Evolutionary conservation across 2,329 filamentous ascomycete species (phyloP).

Genomic region (Emmonsiellopsis sp.): DNA sequence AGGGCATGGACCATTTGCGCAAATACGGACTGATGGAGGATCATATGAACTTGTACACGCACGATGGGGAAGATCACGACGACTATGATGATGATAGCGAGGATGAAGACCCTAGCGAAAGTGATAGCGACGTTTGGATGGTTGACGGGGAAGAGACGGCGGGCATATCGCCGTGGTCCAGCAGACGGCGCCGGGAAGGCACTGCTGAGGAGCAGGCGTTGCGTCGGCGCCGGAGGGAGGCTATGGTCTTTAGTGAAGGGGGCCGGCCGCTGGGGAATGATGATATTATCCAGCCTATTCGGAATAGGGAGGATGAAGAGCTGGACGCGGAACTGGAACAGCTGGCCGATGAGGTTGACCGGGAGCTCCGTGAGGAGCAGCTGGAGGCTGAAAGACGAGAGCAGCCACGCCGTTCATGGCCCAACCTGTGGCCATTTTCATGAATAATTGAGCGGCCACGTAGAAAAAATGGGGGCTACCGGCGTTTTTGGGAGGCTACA

Average conservation of each 20-base stretch:
- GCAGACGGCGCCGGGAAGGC: constrained; percentile 23
- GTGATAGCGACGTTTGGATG: constrained; percentile 44
- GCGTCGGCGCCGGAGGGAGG: constrained; percentile 68
- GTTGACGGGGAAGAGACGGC: constrained; percentile 42
- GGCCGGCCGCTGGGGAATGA: constrained; percentile 60
- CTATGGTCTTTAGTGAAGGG: constrained; percentile 86
- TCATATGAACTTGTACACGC: constrained; percentile 1
- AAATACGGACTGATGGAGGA: constrained; percentile 33
- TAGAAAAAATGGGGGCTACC: neutral
- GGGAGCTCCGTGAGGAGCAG: constrained; percentile 2
- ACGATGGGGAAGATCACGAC: constrained; percentile 32
- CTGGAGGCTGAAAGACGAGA: constrained; percentile 5
- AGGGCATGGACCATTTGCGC: constrained; percentile 32
- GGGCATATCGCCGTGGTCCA: constrained; percentile 28
- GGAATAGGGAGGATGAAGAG: constrained; percentile 11
- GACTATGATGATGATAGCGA: constrained; percentile 41
- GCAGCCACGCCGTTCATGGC: constrained; percentile 4
- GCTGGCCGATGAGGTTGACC: constrained; percentile 8
- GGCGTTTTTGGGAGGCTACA: neutral
- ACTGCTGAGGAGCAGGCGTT: constrained; percentile 54
- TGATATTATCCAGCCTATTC: constrained; percentile 64
- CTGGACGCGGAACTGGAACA: constrained; percentile 9
- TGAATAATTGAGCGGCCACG: neutral
- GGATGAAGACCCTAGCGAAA: constrained; percentile 22
- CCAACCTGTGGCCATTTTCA: constrained; percentile 3